Conservation (phyloP, 257 asterid genomes). For the Scutellaria galericulata region DNA sequence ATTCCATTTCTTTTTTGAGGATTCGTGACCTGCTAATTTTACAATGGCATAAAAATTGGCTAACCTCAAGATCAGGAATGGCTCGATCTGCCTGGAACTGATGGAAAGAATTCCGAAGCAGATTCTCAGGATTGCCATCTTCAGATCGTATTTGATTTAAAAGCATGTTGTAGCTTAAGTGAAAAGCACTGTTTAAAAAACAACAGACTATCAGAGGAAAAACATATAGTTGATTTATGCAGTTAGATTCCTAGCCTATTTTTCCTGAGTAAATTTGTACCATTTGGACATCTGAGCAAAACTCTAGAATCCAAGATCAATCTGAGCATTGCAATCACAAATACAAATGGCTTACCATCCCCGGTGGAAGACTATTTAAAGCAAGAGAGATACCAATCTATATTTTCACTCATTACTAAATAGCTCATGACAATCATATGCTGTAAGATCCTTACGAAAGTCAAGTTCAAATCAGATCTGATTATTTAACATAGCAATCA, state of each 20-base stretch:
- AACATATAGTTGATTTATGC: constrained; percentile 18
- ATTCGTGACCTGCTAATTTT: constrained; percentile 7
- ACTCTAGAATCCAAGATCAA: not conserved
- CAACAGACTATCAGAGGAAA: constrained; percentile 29
- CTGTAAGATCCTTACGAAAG: not conserved
- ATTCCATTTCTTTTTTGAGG: too few relatives aligned
- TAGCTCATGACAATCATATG: constrained; percentile 6
- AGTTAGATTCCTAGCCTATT: not conserved
- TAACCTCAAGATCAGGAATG: constrained; percentile 92
- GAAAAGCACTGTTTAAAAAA: constrained; percentile 82
- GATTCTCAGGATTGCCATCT: constrained; percentile 93
- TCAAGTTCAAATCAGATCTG: constrained; percentile 9
- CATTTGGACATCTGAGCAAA: constrained; percentile 10
- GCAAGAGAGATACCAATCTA: constrained; percentile 8
- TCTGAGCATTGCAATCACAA: constrained; percentile 22
- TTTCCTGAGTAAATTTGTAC: constrained; percentile 12
- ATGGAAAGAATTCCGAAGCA: constrained; percentile 91
- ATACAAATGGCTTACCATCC: constrained; percentile 21
- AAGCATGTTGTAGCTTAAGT: constrained; percentile 95
- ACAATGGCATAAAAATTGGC: constrained; percentile 32
- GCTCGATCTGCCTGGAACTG: constrained; percentile 97
- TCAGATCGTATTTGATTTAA: constrained; percentile 92
- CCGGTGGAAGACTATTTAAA: constrained; percentile 1
- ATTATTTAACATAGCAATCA: constrained; percentile 19
- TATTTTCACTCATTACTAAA: not conserved